Evolutionary conservation across 164 flowering plant genomes (phyloP), one percentile per base, ranked within the genome.

Genomic region (Nymphaea thermarum): DNA sequence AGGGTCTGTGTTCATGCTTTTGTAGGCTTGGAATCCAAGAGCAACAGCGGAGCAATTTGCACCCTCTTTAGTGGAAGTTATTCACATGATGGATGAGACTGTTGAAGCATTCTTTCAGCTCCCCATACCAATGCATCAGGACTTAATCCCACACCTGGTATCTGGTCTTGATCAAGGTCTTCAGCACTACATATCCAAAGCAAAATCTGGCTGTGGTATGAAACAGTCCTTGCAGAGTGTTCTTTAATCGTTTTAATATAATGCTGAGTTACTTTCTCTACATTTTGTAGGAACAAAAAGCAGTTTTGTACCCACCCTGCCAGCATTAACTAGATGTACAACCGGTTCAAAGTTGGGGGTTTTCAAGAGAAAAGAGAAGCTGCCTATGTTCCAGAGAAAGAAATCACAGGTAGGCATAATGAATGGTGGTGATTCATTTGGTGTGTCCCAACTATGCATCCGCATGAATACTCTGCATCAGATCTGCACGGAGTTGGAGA

Each of bases 141-240:
- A 83, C 43, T 68, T 92, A 66, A 91, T 95, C 71, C 98, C 99
- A 62, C 98, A 95, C 71, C 74, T 95, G 80, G 75, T 89, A 66
- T 65, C 76, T 74, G 93, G 94, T 69, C 89, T 95, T 65, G 99
- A 92, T 76, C 82, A 75, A 78, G 83, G 94, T 68, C 89, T 95
- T 71, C 87, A 88, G 62, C 86, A 90, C 67, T 95, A 95, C 67
- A 77, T 78, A 64, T 78, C 80, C 41, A 95, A 90, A 79, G 86
- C 96, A 72, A 92, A 90, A 87, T 89, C 96, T 74, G 97, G 96
- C 79, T 92, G 97, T 70, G 99, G 99, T 95, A 86, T 51, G 62
- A 47, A 5, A 12, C 55, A 12, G 12, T 12, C 2, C 7, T 47
- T 47, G 4, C 5, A 47, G 7, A 25, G 3, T 47, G 55, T 47